These are phyloP conservation scores for Penicillium frequentans DNA, from an alignment of 2,329 filamentous ascomycete genomes.

Conservation along the genomic window DNA sequence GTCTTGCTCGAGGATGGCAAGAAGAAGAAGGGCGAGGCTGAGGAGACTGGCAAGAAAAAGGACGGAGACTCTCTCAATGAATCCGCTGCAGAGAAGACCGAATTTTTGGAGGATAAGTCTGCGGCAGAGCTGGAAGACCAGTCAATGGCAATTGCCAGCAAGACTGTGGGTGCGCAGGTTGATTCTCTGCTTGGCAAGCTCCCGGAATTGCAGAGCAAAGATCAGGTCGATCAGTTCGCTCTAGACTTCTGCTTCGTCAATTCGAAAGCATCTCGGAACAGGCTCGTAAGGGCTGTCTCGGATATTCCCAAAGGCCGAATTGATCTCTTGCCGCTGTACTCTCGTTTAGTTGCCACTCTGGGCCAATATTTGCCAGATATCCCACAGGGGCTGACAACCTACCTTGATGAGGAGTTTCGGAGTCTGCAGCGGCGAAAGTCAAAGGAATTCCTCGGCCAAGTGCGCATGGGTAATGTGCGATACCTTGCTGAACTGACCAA, in stretches of 20 bases:
- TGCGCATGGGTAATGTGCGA: slow-evolving; percentile 91
- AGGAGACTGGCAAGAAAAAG: slow-evolving; percentile 81
- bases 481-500: slow-evolving; percentile 97
- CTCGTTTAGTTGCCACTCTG: slow-evolving; percentile 88
- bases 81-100: slow-evolving; percentile 45
- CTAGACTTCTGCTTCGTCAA: slow-evolving; percentile 98
- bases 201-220: slow-evolving; percentile 90
- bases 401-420: slow-evolving; percentile 94
- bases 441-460: slow-evolving; percentile 94
- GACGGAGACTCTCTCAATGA: slow-evolving; percentile 50
- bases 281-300: slow-evolving; percentile 86
- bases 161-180: slow-evolving; percentile 94
- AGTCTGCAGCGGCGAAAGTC: slow-evolving; percentile 95
- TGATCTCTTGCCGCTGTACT: slow-evolving; percentile 86
- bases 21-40: slow-evolving; percentile 82
- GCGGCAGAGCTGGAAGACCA: slow-evolving; percentile 68
- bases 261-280: slow-evolving; percentile 94
- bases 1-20: slow-evolving; percentile 92
- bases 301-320: slow-evolving; percentile 93
- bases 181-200: slow-evolving; percentile 83
- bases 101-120: slow-evolving; percentile 49
- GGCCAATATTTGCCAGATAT: slow-evolving; percentile 93
- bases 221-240: slow-evolving; percentile 85
- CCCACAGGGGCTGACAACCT: slow-evolving; percentile 85
- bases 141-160: slow-evolving; percentile 94